Percentiles rank a stretch among this genome's conserved stretches.
Evolutionary conservation across 495 filamentous ascomycete genomes (phyloP).

Genomic region (Daldinia concentrica): DNA sequence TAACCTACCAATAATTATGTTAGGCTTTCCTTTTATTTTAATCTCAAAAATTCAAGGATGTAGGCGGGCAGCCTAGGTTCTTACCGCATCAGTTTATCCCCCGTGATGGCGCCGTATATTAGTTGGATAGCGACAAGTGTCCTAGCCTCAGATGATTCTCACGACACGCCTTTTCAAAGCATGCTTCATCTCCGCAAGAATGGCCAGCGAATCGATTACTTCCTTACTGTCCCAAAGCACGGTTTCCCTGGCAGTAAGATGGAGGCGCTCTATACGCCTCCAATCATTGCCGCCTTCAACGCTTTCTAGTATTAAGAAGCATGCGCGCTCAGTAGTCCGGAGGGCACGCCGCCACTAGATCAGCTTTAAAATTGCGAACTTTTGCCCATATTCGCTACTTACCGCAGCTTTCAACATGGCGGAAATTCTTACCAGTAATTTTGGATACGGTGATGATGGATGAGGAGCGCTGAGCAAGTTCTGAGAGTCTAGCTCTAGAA

Average conservation of each 20-base stretch:
- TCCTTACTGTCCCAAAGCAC: not conserved
- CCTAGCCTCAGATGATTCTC: not conserved
- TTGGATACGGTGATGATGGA: not conserved
- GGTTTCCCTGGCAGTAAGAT: not conserved
- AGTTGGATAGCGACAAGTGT: not conserved
- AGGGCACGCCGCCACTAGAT: constrained; percentile 21
- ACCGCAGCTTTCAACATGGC: not conserved
- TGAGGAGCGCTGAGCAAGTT: constrained; percentile 22
- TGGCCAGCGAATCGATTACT: not conserved
- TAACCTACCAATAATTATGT: no score
- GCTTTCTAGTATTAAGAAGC: constrained; percentile 20
- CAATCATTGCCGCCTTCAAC: constrained; percentile 13
- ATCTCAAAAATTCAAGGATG: no score
- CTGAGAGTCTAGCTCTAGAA: constrained; percentile 18
- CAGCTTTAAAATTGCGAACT: constrained; percentile 37
- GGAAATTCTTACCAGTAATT: constrained; percentile 1
- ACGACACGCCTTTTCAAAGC: not conserved
- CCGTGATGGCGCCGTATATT: not conserved
- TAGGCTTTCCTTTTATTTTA: no score
- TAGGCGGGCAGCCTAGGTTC: no score
- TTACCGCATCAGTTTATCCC: no score
- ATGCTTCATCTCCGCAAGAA: not conserved
- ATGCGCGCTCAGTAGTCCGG: not conserved
- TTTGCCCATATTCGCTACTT: constrained; percentile 31
- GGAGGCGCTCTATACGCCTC: constrained; percentile 19